Base-by-base conservation (phyloP, 1,284 basidiomycete genomes). In the Coniophora puteana region DNA sequence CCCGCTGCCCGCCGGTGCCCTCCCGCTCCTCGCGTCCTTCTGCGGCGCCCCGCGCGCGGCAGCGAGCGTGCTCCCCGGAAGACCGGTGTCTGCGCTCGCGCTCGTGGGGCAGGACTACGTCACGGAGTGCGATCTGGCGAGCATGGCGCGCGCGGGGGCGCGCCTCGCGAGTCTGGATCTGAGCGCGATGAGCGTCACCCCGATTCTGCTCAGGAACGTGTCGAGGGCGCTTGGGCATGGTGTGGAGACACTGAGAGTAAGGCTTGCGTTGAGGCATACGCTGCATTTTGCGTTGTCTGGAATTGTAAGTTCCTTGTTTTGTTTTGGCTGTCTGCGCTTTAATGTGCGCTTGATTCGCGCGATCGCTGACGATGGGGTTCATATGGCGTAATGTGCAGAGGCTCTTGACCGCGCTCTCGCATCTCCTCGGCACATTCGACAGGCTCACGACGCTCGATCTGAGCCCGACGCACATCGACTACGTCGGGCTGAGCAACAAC, bases 231-330 rank as follows among this genome's bases (percentile, higher is more conserved):
- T 82, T 40, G 61, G 67, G 31, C n/a, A n/a, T n/a, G 63, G 63
- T 38, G 55, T 83, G 35, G 69, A 76, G 53, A 65, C 59, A 29
- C 63, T 83, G 51, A 69, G 68, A 45, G 66, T 83, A 38, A 69
- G 67, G 49, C 70, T 83, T 35, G 78, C 80, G n/a, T 63, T 83
- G 16, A 63, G 78, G 33, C 79, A 82, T 51, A 82, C 79, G 2
- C 66, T 82, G 26, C 79, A 82, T 50, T 78, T 75, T 51, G 69
- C 78, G 22, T 65, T 80, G 43, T 74, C 75, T 18, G 80, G 80
- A 36, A 79, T 81, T 61, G 80, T 80, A 63, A 77, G 80, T 73
- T 40, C 44, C 29, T 40, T 16, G 30, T 20, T 31, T 34, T 29
- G 38, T 16, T 41, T 30, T 21, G 31, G 32, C 35, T 20, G 17